phyloP scores from a whole-genome alignment of 2,329 filamentous ascomycete species.

The Phyllosticta ampelicida region DNA sequence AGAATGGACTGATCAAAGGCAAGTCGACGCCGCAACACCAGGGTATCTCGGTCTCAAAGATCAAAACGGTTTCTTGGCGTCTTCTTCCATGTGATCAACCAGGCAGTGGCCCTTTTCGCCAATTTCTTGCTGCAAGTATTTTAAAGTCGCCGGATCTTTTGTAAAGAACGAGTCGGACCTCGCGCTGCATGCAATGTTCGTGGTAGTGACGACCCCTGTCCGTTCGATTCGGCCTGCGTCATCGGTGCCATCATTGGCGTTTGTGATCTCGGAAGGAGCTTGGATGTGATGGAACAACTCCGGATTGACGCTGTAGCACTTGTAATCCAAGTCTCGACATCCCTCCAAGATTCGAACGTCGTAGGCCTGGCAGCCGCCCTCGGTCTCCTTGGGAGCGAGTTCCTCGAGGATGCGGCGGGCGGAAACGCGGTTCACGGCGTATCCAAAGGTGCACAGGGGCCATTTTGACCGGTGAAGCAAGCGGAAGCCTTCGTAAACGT shows the following conservation, averaged over 20 bases:
- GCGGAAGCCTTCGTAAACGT: constrained; percentile 19
- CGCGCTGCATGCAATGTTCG: constrained; percentile 25
- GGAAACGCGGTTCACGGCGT: constrained; percentile 25
- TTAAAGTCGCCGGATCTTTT: constrained; percentile 15
- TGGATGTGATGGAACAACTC: constrained; percentile 32
- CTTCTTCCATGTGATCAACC: constrained; percentile 13
- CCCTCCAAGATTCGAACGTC: constrained; percentile 30
- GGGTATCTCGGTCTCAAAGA: constrained; percentile 1
- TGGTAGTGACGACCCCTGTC: constrained; percentile 12
- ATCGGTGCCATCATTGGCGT: constrained; percentile 14
- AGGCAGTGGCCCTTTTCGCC: constrained; percentile 19
- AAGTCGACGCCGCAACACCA: background rate
- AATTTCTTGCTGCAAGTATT: constrained; percentile 19
- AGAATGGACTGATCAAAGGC: background rate
- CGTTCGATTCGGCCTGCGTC: background rate
- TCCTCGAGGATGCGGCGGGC: constrained; percentile 21
- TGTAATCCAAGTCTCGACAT: constrained; percentile 25
- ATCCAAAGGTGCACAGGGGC: constrained; percentile 33
- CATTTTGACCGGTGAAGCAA: constrained; percentile 24
- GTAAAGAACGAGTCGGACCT: constrained; percentile 18
- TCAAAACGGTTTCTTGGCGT: constrained; percentile 7
- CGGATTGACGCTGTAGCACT: constrained; percentile 27
- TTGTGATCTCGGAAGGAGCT: constrained; percentile 23
- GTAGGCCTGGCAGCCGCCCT: constrained; percentile 21
- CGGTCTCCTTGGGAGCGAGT: constrained; percentile 11